Percentiles rank a stretch among this genome's conserved stretches.
Evolutionary conservation across 345 rosid species (phyloP).

Genomic region (Pugionium cornutum): DNA sequence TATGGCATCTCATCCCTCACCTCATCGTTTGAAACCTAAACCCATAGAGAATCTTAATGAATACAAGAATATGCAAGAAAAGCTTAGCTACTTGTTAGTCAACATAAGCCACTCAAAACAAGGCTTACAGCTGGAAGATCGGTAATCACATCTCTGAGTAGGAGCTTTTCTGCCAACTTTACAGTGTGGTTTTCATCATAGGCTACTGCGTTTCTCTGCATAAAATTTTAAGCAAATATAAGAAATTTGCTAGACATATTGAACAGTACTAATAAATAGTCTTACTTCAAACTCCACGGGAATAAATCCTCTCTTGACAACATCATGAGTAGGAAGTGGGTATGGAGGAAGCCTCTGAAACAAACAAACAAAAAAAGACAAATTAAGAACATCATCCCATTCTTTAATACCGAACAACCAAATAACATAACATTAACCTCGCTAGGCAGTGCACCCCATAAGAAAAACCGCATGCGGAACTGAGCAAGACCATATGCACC

Average conservation of each 20-base stretch:
- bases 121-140: conserved; percentile 43
- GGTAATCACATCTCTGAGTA: not conserved
- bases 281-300: conserved; percentile 68
- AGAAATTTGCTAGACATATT: conserved; percentile 1
- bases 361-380: not conserved
- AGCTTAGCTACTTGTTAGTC: not conserved
- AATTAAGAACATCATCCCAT: conserved; percentile 11
- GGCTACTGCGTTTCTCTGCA: conserved; percentile 4
- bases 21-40: conserved; percentile 35
- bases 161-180: conserved; percentile 5
- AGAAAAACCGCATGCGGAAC: conserved; percentile 68
- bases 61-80: conserved; percentile 2
- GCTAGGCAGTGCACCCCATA: conserved; percentile 72
- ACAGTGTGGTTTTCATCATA: conserved; percentile 8
- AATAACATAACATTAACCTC: conserved; percentile 41
- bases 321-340: conserved; percentile 83
- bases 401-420: not conserved
- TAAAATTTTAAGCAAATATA: not conserved
- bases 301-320: conserved; percentile 52
- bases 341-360: conserved; percentile 67
- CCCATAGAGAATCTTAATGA: not conserved
- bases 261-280: not conserved
- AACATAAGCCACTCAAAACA: not conserved
- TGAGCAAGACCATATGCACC: conserved; percentile 91
- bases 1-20: conserved; percentile 22